Percentiles rank a stretch among this genome's conserved stretches.
Evolutionary conservation across 2,329 filamentous ascomycete genomes (phyloP).

Genomic region (Zalaria obscura): DNA sequence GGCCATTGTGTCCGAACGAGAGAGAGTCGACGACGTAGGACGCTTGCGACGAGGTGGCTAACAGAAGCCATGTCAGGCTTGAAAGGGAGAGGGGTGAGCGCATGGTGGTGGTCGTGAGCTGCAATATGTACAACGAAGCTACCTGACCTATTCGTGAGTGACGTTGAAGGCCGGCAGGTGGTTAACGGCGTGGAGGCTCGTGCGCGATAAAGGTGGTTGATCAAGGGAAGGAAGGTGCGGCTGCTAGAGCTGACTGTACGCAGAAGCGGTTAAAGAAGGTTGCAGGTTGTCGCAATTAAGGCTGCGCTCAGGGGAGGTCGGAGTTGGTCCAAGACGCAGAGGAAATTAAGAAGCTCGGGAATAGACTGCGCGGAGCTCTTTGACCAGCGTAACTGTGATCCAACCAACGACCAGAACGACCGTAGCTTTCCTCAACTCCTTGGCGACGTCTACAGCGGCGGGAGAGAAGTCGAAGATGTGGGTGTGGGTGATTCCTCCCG

Average conservation of each 20-base stretch:
- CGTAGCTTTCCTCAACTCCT: slow-evolving; percentile 37
- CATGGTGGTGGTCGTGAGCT: neutral
- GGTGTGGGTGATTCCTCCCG: slow-evolving; percentile 25
- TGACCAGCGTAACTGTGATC: slow-evolving; percentile 14
- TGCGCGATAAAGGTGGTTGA: neutral
- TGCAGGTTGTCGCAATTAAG: no score
- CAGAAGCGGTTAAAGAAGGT: no score
- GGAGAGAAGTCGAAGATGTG: slow-evolving; percentile 38
- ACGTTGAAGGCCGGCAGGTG: neutral
- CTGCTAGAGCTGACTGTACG: no score
- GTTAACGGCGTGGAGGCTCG: neutral
- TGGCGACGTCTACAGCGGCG: slow-evolving; percentile 32
- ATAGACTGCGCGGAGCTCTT: slow-evolving; percentile 1
- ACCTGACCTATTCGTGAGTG: no score
- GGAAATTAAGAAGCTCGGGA: no score
- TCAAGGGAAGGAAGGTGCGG: neutral
- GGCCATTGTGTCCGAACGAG: slow-evolving; percentile 61
- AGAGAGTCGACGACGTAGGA: slow-evolving; percentile 25
- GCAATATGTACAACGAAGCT: neutral
- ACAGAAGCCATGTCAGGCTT: slow-evolving; percentile 11
- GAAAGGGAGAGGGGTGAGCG: slow-evolving; percentile 1
- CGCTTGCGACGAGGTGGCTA: slow-evolving; percentile 11
- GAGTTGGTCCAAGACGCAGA: neutral
- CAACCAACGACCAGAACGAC: slow-evolving; percentile 29
- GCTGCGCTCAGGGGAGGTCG: neutral